A percentile compares a stretch with the other conserved stretches of the same genome.
These are phyloP conservation scores for Cyberlindnera euphorbiae DNA, from an alignment of 805 yeast species.

Conservation along the genomic window DNA sequence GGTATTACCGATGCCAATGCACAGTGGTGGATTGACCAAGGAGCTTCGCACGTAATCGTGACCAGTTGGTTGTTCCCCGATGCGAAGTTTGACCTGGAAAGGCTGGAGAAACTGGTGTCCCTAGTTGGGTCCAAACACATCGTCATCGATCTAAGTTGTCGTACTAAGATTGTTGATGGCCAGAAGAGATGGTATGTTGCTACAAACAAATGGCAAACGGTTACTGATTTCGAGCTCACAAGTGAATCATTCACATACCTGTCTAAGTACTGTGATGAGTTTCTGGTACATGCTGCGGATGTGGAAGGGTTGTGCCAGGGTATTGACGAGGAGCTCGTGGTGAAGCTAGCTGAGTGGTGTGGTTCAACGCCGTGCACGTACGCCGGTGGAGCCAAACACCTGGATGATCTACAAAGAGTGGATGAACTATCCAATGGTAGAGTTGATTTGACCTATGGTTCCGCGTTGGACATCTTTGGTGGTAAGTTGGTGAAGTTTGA, in stretches of 20 bases:
- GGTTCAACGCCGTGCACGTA: slow-evolving; percentile 70
- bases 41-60: slow-evolving; percentile 85
- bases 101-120: slow-evolving; percentile 45
- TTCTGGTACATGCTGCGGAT: slow-evolving; percentile 95
- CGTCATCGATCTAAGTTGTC: slow-evolving; percentile 90
- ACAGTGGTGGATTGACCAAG: slow-evolving; percentile 62
- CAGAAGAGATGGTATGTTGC: slow-evolving; percentile 79
- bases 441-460: slow-evolving; percentile 91
- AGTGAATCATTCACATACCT: slow-evolving; percentile 49
- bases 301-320: slow-evolving; percentile 97
- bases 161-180: slow-evolving; percentile 33
- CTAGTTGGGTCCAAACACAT: slow-evolving; percentile 61
- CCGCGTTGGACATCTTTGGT: slow-evolving; percentile 92
- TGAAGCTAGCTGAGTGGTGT: slow-evolving; percentile 73
- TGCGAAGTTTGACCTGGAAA: slow-evolving; percentile 44
- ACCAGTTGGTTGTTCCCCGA: slow-evolving; percentile 86
- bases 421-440: slow-evolving; percentile 64
- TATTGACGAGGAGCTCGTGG: slow-evolving; percentile 76
- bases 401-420: slow-evolving; percentile 66
- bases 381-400: slow-evolving; percentile 92
- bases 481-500: slow-evolving; percentile 73
- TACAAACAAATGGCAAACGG: slow-evolving; percentile 94
- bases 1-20: slow-evolving; percentile 81
- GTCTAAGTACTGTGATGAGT: slow-evolving; percentile 71
- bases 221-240: slow-evolving; percentile 61